phyloP scores from a whole-genome alignment of 2,329 filamentous ascomycete genomes.

The Helicocarpus griseus region DNA sequence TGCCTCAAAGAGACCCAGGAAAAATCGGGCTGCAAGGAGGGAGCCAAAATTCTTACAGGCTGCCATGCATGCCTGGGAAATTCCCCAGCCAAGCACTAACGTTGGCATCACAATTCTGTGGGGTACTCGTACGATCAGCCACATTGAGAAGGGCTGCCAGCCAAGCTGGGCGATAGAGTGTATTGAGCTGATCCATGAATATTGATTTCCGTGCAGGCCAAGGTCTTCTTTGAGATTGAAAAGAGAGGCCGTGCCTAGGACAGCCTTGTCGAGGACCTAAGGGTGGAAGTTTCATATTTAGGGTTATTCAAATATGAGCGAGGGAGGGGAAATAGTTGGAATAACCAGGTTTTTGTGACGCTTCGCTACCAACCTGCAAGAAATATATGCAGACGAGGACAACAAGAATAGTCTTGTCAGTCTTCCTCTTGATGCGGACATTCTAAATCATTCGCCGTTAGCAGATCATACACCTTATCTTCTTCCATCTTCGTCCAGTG shows the following conservation, averaged over 20 bases:
- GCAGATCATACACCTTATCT: not conserved
- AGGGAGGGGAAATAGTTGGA: not conserved
- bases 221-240: conserved; percentile 45
- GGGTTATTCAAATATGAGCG: not conserved
- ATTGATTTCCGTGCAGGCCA: conserved; percentile 43
- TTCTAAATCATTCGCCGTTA: conserved; percentile 25
- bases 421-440: conserved; percentile 51
- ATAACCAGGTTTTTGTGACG: too few relatives aligned
- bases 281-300: not conserved
- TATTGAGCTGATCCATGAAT: conserved; percentile 50
- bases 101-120: conserved; percentile 49
- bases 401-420: conserved; percentile 48
- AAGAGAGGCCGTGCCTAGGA: conserved; percentile 49
- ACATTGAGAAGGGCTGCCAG: conserved; percentile 52
- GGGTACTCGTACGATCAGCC: conserved; percentile 52
- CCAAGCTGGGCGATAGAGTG: conserved; percentile 50
- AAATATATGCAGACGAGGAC: conserved; percentile 40
- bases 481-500: not conserved
- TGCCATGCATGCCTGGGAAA: conserved; percentile 40
- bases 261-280: conserved; percentile 47
- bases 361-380: conserved; percentile 22
- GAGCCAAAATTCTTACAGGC: conserved; percentile 37
- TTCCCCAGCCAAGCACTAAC: conserved; percentile 40
- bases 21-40: conserved; percentile 42
- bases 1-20: conserved; percentile 45